Base-by-base conservation (phyloP, 805 yeast genomes). In the Yamadazyma nakazawae region DNA sequence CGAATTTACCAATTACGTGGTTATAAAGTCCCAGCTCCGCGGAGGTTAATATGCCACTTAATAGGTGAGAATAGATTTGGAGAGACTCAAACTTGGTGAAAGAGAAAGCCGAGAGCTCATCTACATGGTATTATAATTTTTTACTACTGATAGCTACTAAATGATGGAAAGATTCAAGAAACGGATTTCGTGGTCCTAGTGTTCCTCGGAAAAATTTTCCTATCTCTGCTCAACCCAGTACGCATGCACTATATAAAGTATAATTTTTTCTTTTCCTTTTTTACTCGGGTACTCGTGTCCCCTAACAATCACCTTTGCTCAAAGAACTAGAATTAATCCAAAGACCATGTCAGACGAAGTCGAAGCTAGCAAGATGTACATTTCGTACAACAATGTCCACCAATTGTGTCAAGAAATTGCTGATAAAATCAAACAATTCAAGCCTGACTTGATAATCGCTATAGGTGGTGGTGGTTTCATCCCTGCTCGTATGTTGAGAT, bases 381-480 rank as follows among this genome's bases (percentile, higher is more conserved):
- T 86, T 57, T 82, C 89, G 46, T 86, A 86, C 76, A 85, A 86
- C 68, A 84, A 85, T 64, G 81, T 86, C 25, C 95, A 86, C 63
- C 87, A 85, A 65, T 68, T 83, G 55, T 82, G 87, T 65, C 86
- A 82, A 60, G 77, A 74, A 51, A 62, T 75, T 13, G 83, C 90
- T 13, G 80, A 75, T 46, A 78, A 75, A 53, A 78, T 86, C 63
- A 82, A 81, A 64, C 67, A 70, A 24, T 84, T 88, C 73, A 81
- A 88, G 57, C 96, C 96, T 34, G 96, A 91, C 66, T 76, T 88
- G 49, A 88, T 91, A 68, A 88, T 92, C 52, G 97, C 98, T 56
- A 89, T 92, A 60, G 99, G 96, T 61, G 96, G 96, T 58, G 96
- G 99, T 63, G 99, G 98, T 1, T 88, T 92, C 67, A 94, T 92